phyloP scores from a whole-genome alignment of 1,284 basidiomycete genomes.

The Boletus sp. region DNA sequence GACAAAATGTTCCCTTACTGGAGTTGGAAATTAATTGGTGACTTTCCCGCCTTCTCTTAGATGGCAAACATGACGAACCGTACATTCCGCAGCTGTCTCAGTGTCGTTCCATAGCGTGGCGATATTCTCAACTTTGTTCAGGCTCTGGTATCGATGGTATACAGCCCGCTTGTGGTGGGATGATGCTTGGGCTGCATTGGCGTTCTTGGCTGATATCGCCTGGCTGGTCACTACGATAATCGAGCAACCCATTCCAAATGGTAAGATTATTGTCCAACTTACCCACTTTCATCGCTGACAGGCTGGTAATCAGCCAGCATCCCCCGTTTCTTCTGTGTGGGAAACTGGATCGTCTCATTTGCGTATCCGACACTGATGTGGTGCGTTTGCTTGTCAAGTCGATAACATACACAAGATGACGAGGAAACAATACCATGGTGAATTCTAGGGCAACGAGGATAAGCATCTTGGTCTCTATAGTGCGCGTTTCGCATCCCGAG shows the following conservation, averaged over 20 bases:
- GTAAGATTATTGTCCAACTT: not conserved
- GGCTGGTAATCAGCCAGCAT: not conserved
- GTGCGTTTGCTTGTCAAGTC: constrained; percentile 14
- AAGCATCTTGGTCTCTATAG: constrained; percentile 27
- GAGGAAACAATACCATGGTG: not conserved
- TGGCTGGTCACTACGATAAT: constrained; percentile 10
- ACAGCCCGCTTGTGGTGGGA: constrained; percentile 29
- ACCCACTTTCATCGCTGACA: not conserved
- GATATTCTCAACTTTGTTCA: constrained; percentile 24
- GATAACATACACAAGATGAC: not conserved
- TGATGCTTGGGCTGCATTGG: constrained; percentile 22
- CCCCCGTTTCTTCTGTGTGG: constrained; percentile 14
- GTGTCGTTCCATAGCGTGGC: constrained; percentile 23
- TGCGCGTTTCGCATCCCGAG: constrained; percentile 24
- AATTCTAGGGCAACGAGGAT: constrained; percentile 23
- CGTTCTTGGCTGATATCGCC: constrained; percentile 16
- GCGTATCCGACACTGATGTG: constrained; percentile 26
- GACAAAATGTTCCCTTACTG: constrained; percentile 20
- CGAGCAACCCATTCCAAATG: constrained; percentile 8
- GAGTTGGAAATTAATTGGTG: constrained; percentile 13
- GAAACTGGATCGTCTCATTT: constrained; percentile 18
- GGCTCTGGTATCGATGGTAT: constrained; percentile 25
- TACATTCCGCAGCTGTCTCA: constrained; percentile 11
- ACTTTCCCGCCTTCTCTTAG: not conserved
- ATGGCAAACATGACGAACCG: not conserved